Evolutionary conservation across 1,284 basidiomycete genomes (phyloP).

Genomic region (Sporisorium graminicola): DNA sequence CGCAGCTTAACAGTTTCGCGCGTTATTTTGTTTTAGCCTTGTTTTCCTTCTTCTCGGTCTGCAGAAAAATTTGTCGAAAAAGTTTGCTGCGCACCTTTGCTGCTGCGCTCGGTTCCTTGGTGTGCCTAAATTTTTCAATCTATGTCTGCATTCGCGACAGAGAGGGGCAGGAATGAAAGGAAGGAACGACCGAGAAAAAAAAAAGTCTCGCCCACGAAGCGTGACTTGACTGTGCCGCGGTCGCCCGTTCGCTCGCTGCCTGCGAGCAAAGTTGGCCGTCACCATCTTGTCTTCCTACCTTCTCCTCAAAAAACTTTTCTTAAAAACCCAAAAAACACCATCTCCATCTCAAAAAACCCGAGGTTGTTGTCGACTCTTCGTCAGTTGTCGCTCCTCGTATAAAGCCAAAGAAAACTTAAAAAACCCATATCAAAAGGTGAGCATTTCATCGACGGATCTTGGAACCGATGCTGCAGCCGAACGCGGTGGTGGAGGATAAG

Average conservation of each 20-base stretch:
- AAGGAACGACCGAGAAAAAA: neutral
- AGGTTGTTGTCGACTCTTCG: conserved; percentile 37
- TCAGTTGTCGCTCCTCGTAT: conserved; percentile 38
- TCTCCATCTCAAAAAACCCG: conserved; percentile 37
- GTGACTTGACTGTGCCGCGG: conserved; percentile 7
- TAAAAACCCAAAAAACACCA: conserved; percentile 52
- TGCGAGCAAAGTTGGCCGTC: conserved; percentile 7
- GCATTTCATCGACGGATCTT: neutral
- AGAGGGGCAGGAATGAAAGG: conserved; percentile 1
- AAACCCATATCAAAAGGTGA: conserved; percentile 48
- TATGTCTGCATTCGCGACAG: neutral
- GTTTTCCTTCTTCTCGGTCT: neutral
- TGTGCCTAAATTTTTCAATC: conserved; percentile 1
- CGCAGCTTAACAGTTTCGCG: conserved; percentile 4
- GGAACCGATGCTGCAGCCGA: neutral
- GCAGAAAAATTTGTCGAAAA: conserved; percentile 7
- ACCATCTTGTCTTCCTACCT: conserved; percentile 37
- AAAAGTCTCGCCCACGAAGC: neutral
- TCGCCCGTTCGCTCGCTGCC: conserved; percentile 7
- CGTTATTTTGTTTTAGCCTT: neutral
- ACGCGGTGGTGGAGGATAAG: neutral
- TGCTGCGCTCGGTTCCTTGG: neutral
- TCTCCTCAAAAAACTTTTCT: conserved; percentile 42
- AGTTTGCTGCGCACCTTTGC: conserved; percentile 3
- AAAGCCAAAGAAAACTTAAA: conserved; percentile 38